Percentiles rank a stretch among this genome's conserved stretches.
These are phyloP conservation scores for Pestalotiopsis sp. DNA, from an alignment of 2,329 filamentous ascomycete genomes.

Conservation along the genomic window DNA sequence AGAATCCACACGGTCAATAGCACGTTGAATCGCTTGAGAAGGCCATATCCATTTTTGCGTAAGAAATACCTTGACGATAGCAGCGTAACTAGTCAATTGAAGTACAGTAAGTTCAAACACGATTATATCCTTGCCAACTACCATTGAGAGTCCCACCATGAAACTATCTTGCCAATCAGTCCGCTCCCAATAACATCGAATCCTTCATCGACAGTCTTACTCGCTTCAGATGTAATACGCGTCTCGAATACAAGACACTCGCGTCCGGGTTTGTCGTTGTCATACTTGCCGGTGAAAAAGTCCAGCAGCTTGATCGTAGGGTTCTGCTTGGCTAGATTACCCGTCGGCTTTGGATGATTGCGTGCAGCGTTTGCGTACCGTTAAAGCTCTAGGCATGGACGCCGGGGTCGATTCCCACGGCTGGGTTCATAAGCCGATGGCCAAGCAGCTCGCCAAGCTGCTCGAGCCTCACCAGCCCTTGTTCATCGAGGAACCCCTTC, in stretches of 20 bases:
- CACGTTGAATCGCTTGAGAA: background rate
- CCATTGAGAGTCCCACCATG: conserved; percentile 5
- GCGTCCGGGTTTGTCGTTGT: conserved; percentile 38
- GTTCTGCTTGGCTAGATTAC: conserved; percentile 69
- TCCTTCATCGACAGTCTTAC: conserved; percentile 30
- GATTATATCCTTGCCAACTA: background rate
- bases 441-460: conserved; percentile 68
- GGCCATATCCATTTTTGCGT: background rate
- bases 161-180: conserved; percentile 30
- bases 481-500: conserved; percentile 73
- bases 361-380: conserved; percentile 66
- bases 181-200: conserved; percentile 38
- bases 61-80: background rate
- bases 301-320: conserved; percentile 52
- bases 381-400: conserved; percentile 70
- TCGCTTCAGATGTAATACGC: conserved; percentile 22
- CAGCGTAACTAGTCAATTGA: background rate
- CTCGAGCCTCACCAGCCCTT: conserved; percentile 68
- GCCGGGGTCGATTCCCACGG: conserved; percentile 79
- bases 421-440: conserved; percentile 75
- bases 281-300: conserved; percentile 53
- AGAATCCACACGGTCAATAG: background rate
- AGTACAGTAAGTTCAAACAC: background rate
- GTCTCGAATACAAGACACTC: conserved; percentile 40
- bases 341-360: conserved; percentile 62